Base-by-base conservation (phyloP, 2,329 filamentous ascomycete species). In the Colletotrichum aenigma region DNA sequence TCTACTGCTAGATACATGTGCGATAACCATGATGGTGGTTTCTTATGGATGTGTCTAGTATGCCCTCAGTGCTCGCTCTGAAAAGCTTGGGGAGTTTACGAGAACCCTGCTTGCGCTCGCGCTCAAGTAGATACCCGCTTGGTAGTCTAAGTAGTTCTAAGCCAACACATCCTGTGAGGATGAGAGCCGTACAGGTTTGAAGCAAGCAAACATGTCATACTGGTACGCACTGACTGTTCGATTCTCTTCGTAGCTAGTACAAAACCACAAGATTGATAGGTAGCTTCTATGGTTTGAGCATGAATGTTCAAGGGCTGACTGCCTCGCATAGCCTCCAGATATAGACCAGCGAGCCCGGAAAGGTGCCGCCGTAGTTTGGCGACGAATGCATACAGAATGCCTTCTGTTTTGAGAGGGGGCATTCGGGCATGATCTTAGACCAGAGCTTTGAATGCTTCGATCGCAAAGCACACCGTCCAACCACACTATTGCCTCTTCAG, bases 381-480 rank as follows among this genome's bases (percentile, higher is more conserved):
- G 10, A 32, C 30, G 30, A 34, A 34, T n/a, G 38, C 18, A 6
- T 16, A 48, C 9, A 21, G 3, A 2, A 13, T 3, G 10, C 43
- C 10, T 21, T 48, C 43, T 48, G 10, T 21, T 21, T n/a, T 48
- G 6, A n/a, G 34, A 36, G 18, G 38, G n/a, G 38, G 43, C 10
- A 21, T 48, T 21, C 10, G 0, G n/a, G n/a, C 43, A 48, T 21
- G 3, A 21, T 0, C 43, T 48, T 21, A 21, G n/a, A 0, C n/a
- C 2, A 2, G 43, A 52, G 43, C 10, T 2, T 4, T 2, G 2
- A 13, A 1, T 52, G 43, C 43, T 21, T 3, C n/a, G n/a, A 13
- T 3, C 43, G 43, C 43, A 60, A n/a, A 32, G 6, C 56, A 60
- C 7, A 28, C 16, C 4, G 0, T 3, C 4, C 32, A 32, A 60